phyloP scores from a whole-genome alignment of 306 rosid genomes.

The Fragaria ananassa region DNA sequence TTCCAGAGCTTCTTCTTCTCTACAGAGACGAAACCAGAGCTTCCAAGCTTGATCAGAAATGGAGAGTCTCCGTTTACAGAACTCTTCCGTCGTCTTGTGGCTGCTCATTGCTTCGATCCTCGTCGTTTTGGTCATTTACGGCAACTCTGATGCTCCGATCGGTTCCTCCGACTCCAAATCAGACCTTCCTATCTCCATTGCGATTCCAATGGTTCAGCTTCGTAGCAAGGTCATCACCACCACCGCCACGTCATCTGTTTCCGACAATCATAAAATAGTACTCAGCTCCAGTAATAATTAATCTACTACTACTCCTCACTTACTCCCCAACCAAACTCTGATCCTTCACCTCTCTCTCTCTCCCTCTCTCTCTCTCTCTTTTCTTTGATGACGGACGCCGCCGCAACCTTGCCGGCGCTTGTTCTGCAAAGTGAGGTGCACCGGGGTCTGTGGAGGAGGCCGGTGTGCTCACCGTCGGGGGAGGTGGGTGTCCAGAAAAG shows the following conservation, averaged over 20 bases:
- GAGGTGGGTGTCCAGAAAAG: too few species aligned
- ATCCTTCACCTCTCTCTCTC: not conserved
- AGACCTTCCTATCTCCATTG: not conserved
- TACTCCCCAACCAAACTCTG: conserved; percentile 12
- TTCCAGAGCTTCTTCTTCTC: not conserved
- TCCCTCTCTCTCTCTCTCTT: too few species aligned
- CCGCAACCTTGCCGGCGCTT: too few species aligned
- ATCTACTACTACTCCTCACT: not conserved
- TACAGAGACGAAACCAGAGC: not conserved
- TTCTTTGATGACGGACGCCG: too few species aligned
- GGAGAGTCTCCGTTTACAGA: not conserved
- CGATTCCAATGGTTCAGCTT: conserved; percentile 18
- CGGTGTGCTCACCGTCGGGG: too few species aligned
- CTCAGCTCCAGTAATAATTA: not conserved
- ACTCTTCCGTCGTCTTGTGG: not conserved
- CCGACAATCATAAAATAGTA: conserved; percentile 1
- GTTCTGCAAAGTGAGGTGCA: too few species aligned
- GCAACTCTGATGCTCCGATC: not conserved
- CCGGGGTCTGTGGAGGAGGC: too few species aligned
- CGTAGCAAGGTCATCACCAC: not conserved
- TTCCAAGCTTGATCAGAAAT: not conserved
- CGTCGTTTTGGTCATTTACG: not conserved
- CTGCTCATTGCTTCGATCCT: conserved; percentile 16
- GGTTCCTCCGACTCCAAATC: not conserved
- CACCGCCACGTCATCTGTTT: not conserved